A percentile compares a stretch with the other conserved stretches of the same genome.
Evolutionary conservation across 148 eudicot species (phyloP).

Genomic region (Rhododendron griersonianum): DNA sequence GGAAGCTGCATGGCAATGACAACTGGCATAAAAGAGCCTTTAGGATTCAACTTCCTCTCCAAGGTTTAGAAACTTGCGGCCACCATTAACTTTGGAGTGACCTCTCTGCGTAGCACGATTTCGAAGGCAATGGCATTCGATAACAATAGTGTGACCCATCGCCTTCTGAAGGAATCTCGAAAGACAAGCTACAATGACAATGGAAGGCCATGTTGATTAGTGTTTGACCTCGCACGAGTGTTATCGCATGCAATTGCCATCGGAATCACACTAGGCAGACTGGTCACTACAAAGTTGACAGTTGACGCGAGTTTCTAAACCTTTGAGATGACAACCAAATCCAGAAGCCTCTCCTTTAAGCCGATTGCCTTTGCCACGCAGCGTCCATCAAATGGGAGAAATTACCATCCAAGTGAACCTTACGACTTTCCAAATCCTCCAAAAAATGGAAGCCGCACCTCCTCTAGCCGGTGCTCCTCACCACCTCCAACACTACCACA

Average conservation of each 20-base stretch:
- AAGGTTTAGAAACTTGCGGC: background rate
- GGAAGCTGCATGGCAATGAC: background rate
- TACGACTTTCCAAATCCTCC: background rate
- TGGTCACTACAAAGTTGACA: background rate
- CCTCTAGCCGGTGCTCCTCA: background rate
- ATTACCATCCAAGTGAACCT: background rate
- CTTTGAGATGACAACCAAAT: no score
- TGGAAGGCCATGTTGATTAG: background rate
- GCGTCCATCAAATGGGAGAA: background rate
- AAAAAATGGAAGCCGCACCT: background rate
- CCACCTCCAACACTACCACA: background rate
- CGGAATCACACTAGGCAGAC: background rate
- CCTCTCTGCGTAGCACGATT: background rate
- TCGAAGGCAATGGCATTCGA: no score
- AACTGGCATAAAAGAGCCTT: background rate
- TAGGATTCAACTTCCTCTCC: background rate
- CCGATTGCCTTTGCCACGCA: background rate
- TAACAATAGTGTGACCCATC: background rate
- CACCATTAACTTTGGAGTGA: background rate
- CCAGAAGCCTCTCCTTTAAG: background rate
- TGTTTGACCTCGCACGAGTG: background rate
- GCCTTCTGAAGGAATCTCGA: background rate
- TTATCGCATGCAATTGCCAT: background rate
- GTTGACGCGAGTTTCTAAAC: background rate
- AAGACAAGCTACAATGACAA: background rate